Percentiles rank a stretch among this genome's conserved stretches.
phyloP scores from a whole-genome alignment of 768 basidiomycete species.

The Trametes elegans region DNA sequence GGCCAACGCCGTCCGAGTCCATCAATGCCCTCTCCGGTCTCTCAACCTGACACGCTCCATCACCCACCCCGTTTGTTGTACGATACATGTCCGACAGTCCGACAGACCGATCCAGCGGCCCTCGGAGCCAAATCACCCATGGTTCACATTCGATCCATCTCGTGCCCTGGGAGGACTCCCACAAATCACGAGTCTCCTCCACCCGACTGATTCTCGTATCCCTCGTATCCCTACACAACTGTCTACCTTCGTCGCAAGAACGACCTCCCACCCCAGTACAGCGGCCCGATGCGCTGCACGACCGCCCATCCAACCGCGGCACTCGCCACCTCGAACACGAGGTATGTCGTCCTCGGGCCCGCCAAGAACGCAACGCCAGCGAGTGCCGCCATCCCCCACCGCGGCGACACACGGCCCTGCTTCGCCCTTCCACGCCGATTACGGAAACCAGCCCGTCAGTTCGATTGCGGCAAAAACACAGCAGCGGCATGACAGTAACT shows the following conservation, averaged over 20 bases:
- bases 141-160: too few species aligned
- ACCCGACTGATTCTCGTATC: too few species aligned
- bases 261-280: slow-evolving; percentile 21
- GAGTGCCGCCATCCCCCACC: slow-evolving; percentile 54
- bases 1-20: neutral
- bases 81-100: neutral
- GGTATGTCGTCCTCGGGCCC: slow-evolving; percentile 65
- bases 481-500: neutral
- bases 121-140: too few species aligned
- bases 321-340: slow-evolving; percentile 62
- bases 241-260: neutral
- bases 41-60: neutral
- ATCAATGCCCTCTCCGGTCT: too few species aligned
- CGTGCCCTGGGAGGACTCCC: too few species aligned
- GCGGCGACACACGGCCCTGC: slow-evolving; percentile 34
- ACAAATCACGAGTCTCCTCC: too few species aligned
- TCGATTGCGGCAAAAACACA: neutral
- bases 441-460: neutral
- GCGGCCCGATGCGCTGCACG: slow-evolving; percentile 41
- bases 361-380: slow-evolving; percentile 56
- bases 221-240: neutral
- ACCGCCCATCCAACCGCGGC: slow-evolving; percentile 46
- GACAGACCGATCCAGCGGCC: too few species aligned
- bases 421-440: neutral
- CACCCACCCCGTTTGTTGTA: neutral